Evolutionary conservation across 306 rosid genomes (phyloP).

Genomic region (Vigna mungo): DNA sequence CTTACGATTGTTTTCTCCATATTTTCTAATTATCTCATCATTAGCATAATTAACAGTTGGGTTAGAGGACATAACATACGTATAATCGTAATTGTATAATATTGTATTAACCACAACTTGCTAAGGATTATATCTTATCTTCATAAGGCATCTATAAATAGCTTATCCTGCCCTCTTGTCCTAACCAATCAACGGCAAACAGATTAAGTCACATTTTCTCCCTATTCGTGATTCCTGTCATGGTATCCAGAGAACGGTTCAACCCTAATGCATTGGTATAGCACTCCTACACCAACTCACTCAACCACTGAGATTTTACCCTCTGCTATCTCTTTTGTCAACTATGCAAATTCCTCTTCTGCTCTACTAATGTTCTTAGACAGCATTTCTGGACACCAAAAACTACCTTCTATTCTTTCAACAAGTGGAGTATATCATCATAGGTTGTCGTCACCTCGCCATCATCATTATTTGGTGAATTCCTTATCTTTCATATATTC

Average conservation of each 20-base stretch:
- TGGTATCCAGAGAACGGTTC: neutral
- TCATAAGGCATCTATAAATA: neutral
- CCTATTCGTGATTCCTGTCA: neutral
- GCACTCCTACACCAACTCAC: neutral
- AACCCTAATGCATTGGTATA: neutral
- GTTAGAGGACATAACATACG: neutral
- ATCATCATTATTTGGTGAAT: neutral
- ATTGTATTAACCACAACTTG: neutral
- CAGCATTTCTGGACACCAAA: neutral
- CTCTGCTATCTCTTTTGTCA: neutral
- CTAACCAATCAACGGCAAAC: neutral
- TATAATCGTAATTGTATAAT: neutral
- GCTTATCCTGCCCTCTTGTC: neutral
- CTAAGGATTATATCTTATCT: neutral
- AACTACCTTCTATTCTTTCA: neutral
- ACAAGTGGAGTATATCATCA: neutral
- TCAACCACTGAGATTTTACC: neutral
- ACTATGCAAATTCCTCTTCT: neutral
- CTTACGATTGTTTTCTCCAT: neutral
- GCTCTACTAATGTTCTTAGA: neutral
- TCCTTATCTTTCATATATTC: neutral
- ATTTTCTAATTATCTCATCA: neutral
- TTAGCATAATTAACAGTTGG: neutral
- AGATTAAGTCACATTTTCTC: neutral
- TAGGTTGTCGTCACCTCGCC: neutral